Evolutionary conservation across 2,329 filamentous ascomycete genomes (phyloP).

Genomic region (Calonectria crousiana): DNA sequence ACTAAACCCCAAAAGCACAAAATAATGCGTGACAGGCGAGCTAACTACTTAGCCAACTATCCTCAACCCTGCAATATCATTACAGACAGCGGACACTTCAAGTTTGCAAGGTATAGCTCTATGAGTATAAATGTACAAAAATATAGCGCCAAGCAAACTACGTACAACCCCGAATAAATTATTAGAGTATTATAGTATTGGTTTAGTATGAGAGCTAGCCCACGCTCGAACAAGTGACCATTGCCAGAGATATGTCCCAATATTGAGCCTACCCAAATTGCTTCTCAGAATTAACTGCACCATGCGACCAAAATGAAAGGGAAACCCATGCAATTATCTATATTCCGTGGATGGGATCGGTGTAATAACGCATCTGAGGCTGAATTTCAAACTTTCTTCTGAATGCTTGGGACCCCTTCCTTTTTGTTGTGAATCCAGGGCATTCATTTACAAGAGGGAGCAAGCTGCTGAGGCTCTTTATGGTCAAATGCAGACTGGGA

Average conservation of each 20-base stretch:
- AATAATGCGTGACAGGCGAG: slow-evolving; percentile 41
- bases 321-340: too few relatives aligned
- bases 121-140: neutral
- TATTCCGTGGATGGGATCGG: too few relatives aligned
- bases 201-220: neutral
- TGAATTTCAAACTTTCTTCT: too few relatives aligned
- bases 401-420: too few relatives aligned
- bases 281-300: neutral
- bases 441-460: too few relatives aligned
- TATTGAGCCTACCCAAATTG: neutral
- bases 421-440: too few relatives aligned
- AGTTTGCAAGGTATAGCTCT: neutral
- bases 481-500: too few relatives aligned
- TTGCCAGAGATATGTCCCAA: too few relatives aligned
- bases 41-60: slow-evolving; percentile 31
- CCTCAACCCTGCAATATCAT: neutral
- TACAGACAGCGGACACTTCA: neutral
- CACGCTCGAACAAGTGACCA: neutral
- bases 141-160: too few relatives aligned
- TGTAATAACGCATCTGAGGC: too few relatives aligned
- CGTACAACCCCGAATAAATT: neutral
- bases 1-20: slow-evolving; percentile 15
- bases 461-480: too few relatives aligned
- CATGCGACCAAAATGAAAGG: neutral
- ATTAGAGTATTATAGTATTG: neutral